Evolutionary conservation across 2,329 filamentous ascomycete genomes (phyloP).

Genomic region (Claviceps humidiphila): DNA sequence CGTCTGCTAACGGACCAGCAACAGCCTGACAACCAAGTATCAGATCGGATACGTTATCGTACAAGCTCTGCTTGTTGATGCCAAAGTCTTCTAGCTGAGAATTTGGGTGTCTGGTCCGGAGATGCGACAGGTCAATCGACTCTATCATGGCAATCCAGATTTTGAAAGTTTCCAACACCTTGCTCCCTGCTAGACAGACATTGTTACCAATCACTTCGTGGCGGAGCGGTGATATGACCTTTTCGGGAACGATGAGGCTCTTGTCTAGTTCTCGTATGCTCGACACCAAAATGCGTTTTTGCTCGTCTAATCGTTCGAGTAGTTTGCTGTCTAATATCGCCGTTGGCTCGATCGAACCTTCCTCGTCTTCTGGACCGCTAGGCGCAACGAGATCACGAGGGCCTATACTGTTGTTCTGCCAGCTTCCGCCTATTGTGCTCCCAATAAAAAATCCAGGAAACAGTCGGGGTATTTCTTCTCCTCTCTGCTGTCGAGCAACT

Average conservation of each 20-base stretch:
- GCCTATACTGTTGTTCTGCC: conserved; percentile 60
- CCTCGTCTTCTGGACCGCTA: conserved; percentile 76
- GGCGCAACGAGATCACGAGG: conserved; percentile 61
- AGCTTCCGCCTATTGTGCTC: conserved; percentile 71
- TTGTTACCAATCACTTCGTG: conserved; percentile 74
- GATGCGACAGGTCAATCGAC: conserved; percentile 72
- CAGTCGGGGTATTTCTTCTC: conserved; percentile 84
- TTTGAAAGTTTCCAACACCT: conserved; percentile 77
- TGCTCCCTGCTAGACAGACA: conserved; percentile 64
- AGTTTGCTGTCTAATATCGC: conserved; percentile 62
- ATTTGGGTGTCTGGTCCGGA: conserved; percentile 68
- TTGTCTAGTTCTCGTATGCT: conserved; percentile 82
- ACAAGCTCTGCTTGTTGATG: conserved; percentile 81
- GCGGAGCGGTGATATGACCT: conserved; percentile 63
- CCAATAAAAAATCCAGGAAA: conserved; percentile 88
- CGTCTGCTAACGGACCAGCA: conserved; percentile 81
- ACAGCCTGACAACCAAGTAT: conserved; percentile 79
- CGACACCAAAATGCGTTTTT: conserved; percentile 73
- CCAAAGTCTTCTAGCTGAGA: conserved; percentile 80
- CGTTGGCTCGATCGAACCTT: conserved; percentile 57
- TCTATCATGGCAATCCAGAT: conserved; percentile 85
- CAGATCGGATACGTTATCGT: conserved; percentile 86
- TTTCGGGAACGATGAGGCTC: conserved; percentile 62
- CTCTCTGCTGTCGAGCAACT: conserved; percentile 81
- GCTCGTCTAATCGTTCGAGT: conserved; percentile 71